These are phyloP conservation scores for Lyophyllum shimeji DNA, from an alignment of 768 basidiomycete genomes.

Conservation along the genomic window DNA sequence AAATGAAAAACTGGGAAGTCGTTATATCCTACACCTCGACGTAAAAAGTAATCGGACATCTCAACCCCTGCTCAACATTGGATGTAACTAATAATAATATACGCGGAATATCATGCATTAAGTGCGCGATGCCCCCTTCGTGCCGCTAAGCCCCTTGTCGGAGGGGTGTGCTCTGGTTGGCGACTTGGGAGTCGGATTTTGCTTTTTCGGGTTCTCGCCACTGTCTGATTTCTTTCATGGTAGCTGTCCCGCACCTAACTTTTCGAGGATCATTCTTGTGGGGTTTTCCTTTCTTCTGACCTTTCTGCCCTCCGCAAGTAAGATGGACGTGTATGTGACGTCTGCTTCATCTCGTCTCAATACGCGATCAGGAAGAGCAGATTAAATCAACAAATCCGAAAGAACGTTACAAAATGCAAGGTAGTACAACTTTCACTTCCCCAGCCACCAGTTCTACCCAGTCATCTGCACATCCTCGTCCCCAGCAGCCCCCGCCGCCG, in stretches of 20 bases:
- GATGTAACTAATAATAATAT: neutral
- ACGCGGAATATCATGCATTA: neutral
- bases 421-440: slow-evolving; percentile 5
- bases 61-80: neutral
- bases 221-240: neutral
- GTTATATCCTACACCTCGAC: neutral
- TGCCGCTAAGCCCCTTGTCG: slow-evolving; percentile 1
- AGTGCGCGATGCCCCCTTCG: neutral
- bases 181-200: neutral
- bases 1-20: neutral
- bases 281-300: too few relatives aligned
- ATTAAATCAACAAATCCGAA: neutral
- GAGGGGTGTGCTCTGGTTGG: neutral
- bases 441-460: slow-evolving; percentile 44
- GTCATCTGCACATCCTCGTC: slow-evolving; percentile 90
- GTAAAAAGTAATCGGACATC: neutral
- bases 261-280: too few relatives aligned
- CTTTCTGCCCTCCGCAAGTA: too few relatives aligned
- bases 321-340: too few relatives aligned
- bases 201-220: neutral
- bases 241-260: too few relatives aligned
- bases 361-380: neutral
- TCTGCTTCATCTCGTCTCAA: too few relatives aligned
- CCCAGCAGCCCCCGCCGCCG: slow-evolving; percentile 25
- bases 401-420: neutral